Conservation (phyloP, 1,284 basidiomycete species). For the Microbotryum saponariae region DNA sequence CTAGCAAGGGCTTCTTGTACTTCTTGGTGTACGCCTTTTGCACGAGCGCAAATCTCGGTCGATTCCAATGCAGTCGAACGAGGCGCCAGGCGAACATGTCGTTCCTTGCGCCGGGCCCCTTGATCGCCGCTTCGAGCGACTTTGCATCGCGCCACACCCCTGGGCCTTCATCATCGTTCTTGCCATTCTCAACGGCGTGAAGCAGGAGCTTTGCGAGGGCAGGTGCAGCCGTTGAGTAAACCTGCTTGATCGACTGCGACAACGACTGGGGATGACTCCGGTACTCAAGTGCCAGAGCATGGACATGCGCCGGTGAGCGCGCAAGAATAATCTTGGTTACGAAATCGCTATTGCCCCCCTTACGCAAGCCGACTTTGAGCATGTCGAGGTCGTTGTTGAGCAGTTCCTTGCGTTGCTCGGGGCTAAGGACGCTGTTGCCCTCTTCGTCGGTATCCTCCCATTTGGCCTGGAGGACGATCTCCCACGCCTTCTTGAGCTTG, state of each 20-base stretch:
- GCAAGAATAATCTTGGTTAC: slow-evolving; percentile 28
- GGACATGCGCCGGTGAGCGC: slow-evolving; percentile 21
- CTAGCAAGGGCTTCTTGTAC: slow-evolving; percentile 7
- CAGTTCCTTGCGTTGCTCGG: neutral
- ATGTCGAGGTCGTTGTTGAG: slow-evolving; percentile 27
- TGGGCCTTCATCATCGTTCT: slow-evolving; percentile 8
- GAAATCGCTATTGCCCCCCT: slow-evolving; percentile 24
- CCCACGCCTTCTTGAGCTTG: slow-evolving; percentile 22
- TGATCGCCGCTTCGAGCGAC: slow-evolving; percentile 10
- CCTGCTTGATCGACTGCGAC: slow-evolving; percentile 26
- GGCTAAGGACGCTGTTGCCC: neutral
- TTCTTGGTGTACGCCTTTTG: slow-evolving; percentile 19
- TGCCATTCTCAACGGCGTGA: slow-evolving; percentile 21
- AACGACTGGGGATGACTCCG: slow-evolving; percentile 2
- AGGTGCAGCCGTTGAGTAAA: slow-evolving; percentile 5
- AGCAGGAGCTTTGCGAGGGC: slow-evolving; percentile 15
- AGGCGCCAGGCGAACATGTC: slow-evolving; percentile 21
- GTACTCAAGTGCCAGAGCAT: slow-evolving; percentile 17
- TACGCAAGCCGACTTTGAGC: slow-evolving; percentile 23
- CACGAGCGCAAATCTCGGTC: slow-evolving; percentile 15
- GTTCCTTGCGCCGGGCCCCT: slow-evolving; percentile 3
- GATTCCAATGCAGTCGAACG: slow-evolving; percentile 27
- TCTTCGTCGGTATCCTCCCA: slow-evolving; percentile 20
- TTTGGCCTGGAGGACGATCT: slow-evolving; percentile 19
- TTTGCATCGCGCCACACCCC: slow-evolving; percentile 25